A percentile compares a stretch with the other conserved stretches of the same genome.
Conservation (phyloP, 2,329 filamentous ascomycete species). For the Dothideomycetes sp. region DNA sequence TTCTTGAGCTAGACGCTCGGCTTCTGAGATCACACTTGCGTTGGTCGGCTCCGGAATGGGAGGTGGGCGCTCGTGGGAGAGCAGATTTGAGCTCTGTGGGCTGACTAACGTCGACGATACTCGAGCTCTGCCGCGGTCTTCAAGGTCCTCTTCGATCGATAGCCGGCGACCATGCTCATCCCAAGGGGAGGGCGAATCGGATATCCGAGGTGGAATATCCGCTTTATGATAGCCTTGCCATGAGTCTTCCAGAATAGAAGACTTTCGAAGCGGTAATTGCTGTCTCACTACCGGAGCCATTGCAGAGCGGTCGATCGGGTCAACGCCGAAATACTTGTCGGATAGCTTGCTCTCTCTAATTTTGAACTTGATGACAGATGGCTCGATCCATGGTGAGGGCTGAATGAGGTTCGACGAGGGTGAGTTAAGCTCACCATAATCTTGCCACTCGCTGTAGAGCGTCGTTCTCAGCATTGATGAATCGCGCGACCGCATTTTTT, state of each 20-base stretch:
- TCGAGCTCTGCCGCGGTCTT: slow-evolving; percentile 2
- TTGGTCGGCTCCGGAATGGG: not conserved
- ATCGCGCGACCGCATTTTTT: no score
- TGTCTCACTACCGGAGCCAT: slow-evolving; percentile 3
- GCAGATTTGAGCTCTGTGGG: not conserved
- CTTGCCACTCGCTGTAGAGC: no score
- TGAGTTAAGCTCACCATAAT: not conserved
- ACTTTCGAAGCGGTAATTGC: not conserved
- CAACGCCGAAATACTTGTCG: slow-evolving; percentile 3
- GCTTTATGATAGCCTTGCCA: not conserved
- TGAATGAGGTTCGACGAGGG: not conserved
- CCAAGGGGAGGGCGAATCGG: not conserved
- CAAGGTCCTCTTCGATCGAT: not conserved
- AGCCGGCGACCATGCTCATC: no score
- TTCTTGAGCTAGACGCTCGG: slow-evolving; percentile 12
- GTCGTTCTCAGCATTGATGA: not conserved
- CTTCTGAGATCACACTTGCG: slow-evolving; percentile 8
- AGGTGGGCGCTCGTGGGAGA: slow-evolving; percentile 2
- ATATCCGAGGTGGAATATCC: not conserved
- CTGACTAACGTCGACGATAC: not conserved
- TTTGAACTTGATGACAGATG: not conserved
- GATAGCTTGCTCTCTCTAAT: not conserved
- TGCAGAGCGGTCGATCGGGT: not conserved
- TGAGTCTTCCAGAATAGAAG: no score
- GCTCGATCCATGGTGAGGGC: not conserved